Percentiles rank a stretch among this genome's conserved stretches.
Evolutionary conservation across 805 yeast genomes (phyloP).

Genomic region (Sugiyamaella marilandica): DNA sequence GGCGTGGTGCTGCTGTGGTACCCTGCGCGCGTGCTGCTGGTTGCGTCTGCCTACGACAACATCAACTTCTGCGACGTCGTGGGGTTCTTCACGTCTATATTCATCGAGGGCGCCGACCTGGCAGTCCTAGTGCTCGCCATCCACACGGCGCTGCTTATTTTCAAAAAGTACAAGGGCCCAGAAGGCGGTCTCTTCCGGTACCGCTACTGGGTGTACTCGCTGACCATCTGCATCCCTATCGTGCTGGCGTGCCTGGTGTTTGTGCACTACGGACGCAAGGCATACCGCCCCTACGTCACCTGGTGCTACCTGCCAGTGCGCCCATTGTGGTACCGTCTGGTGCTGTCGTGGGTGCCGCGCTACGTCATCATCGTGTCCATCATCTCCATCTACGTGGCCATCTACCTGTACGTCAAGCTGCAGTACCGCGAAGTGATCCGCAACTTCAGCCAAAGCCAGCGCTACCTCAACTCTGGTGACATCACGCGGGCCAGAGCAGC

Average conservation of each 20-base stretch:
- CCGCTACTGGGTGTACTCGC: conserved; percentile 53
- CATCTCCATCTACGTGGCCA: conserved; percentile 57
- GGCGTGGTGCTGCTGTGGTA: conserved; percentile 63
- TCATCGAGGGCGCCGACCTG: conserved; percentile 82
- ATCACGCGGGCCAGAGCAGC: conserved; percentile 4
- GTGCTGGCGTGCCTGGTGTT: conserved; percentile 70
- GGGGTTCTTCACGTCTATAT: conserved; percentile 76
- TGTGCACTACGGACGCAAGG: conserved; percentile 44
- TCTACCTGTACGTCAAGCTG: conserved; percentile 61
- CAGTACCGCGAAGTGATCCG: conserved; percentile 27
- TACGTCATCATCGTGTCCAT: conserved; percentile 61
- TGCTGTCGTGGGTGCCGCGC: conserved; percentile 77
- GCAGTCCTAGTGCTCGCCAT: conserved; percentile 79
- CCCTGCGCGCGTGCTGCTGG: conserved; percentile 53
- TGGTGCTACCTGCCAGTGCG: conserved; percentile 72
- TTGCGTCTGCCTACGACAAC: conserved; percentile 42
- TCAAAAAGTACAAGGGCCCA: conserved; percentile 42
- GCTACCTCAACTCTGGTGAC: conserved; percentile 7
- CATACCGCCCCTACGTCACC: conserved; percentile 56
- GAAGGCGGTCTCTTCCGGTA: conserved; percentile 72
- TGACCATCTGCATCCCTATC: conserved; percentile 57
- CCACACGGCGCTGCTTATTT: conserved; percentile 72
- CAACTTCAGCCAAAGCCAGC: conserved; percentile 30
- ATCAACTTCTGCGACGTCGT: conserved; percentile 54
- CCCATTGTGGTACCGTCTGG: conserved; percentile 71